Conservation (phyloP, 495 filamentous ascomycete species). For the Parmelia sp. region DNA sequence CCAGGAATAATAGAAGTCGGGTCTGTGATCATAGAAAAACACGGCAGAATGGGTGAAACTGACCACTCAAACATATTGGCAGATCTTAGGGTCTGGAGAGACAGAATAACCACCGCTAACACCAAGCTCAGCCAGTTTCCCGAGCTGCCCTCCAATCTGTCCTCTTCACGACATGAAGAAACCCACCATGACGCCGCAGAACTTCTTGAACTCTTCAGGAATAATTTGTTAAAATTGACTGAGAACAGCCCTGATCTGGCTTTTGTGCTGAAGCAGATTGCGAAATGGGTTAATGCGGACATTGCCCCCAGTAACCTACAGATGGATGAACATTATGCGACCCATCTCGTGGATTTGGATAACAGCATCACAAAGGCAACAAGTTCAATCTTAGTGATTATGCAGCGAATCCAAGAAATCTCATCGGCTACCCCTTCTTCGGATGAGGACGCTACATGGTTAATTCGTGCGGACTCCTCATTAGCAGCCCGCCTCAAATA, state of each 20-base stretch:
- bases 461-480: constrained; percentile 53
- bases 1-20: constrained; percentile 43
- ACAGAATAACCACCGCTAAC: constrained; percentile 37
- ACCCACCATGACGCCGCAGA: constrained; percentile 41
- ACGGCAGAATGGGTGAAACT: constrained; percentile 52
- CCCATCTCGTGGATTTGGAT: constrained; percentile 44
- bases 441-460: constrained; percentile 55
- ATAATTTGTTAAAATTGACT: constrained; percentile 38
- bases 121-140: constrained; percentile 44
- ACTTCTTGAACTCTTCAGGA: constrained; percentile 40
- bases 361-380: constrained; percentile 50
- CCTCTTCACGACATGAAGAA: constrained; percentile 38
- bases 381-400: constrained; percentile 63
- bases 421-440: constrained; percentile 42
- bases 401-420: constrained; percentile 60
- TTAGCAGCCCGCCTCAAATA: constrained; percentile 51
- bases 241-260: constrained; percentile 50
- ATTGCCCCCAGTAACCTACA: constrained; percentile 11
- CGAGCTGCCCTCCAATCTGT: constrained; percentile 48
- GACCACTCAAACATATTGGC: constrained; percentile 38
- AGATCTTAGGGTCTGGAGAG: constrained; percentile 45
- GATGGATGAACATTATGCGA: constrained; percentile 15
- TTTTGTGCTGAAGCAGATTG: constrained; percentile 57
- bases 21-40: constrained; percentile 46
- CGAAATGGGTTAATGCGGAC: constrained; percentile 37